Base-by-base conservation (phyloP, 202 grass and related monocot species). In the Zizania palustris region DNA sequence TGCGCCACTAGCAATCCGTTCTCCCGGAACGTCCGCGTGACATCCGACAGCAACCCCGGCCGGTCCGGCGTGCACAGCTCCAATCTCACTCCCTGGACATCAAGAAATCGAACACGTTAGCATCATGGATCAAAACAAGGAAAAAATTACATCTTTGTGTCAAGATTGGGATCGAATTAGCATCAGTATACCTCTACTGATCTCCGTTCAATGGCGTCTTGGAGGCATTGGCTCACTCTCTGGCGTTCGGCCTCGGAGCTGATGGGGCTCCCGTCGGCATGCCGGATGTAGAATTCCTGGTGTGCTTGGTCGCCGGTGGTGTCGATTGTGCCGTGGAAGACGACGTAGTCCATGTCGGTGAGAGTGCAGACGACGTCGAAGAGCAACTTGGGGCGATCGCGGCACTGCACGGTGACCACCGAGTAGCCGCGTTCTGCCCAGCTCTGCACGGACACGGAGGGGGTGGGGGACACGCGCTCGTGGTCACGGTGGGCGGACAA, bases 261-360 rank as follows among this genome's bases (percentile, higher is more conserved):
- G 63, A 99, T 95, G 64, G 85, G 91, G 48, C 80, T 89, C 19
- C 96, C 96, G 45, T 99, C 92, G 50, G 80, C 87, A 48, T 92
- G 87, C 0, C 70, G 86, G 3, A 95, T 85, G 80, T 93, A 99
- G 77, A 99, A 99, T 39, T 99, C 96, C 87, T 95, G 91, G 4
- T 79, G 78, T n/a, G 96, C 92, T 4, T 60, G 46, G 50, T 85
- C 87, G 65, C 38, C 83, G 35, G 75, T n/a, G 43, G 92, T 99
- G 82, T 96, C 85, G 35, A 93, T 85, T 69, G 92, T 99, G 71
- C 96, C 96, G 48, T 99, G 96, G 58, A 92, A 99, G 18, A 99
- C 86, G 68, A 93, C 85, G 86, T 96, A 99, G 67, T 96, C 92
- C 92, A 96, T 93, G 87, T 96, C 96, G 12, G 90, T 88, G 85